Base-by-base conservation (phyloP, 2,329 filamentous ascomycete species). In the Hypomyces rosellus region DNA sequence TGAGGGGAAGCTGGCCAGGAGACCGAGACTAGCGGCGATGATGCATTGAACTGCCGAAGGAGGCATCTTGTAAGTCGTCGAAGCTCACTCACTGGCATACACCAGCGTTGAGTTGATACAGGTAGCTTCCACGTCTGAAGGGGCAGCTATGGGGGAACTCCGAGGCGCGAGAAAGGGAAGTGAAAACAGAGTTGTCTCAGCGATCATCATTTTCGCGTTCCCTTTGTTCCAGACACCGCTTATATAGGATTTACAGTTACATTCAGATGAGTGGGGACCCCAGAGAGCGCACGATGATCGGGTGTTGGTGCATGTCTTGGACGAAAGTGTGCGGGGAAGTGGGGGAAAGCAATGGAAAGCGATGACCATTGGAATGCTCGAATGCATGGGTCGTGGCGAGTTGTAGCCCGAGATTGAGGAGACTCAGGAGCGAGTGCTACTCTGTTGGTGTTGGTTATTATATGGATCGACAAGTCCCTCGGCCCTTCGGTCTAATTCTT, bases 281-380 rank as follows among this genome's bases (percentile, higher is more conserved):
- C 20, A 3, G n/a, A 36, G 41, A 34, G 34, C 41, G 46, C 25
- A 44, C 37, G 45, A 30, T 46, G 45, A 51, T 48, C 45, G 38
- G 46, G 15, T 33, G 25, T 22, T 30, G 44, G 45, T 34, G 25
- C 45, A 40, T 51, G 39, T 39, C 34, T 34, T 51, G 34, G 45
- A 34, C 34, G n/a, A 48, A 48, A 40, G n/a, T 41, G 45, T 51
- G 49, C 49, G 49, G 49, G 49, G 49, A 46, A 51, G 46, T 30
- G 44, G 49, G 49, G 49, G 39, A 34, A 34, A 42, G 37, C 7
- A 6, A 42, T 42, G 49, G 39, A 34, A 34, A 42, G 37, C 7
- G 15, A 42, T 42, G 12, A 2, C 20, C 13, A 22, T 11, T 5
- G n/a, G 16, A 42, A 30, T 7, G 25, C 9, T 30, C 25, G 9